Evolutionary conservation across 768 basidiomycete genomes (phyloP).

Genomic region (Lactifluus subvellereus): DNA sequence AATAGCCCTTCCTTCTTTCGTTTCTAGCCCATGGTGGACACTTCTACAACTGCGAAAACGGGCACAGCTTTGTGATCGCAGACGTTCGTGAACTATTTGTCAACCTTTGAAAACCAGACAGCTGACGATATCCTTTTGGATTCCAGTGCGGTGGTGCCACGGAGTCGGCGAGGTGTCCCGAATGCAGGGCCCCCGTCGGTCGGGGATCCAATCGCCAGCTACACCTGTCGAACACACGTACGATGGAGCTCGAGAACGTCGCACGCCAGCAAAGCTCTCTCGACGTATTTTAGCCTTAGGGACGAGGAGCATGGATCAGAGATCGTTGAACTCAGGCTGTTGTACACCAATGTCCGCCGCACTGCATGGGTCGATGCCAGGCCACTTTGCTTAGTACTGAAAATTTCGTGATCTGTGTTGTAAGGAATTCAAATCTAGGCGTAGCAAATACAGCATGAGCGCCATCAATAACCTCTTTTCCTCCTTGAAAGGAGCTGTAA

Average conservation of each 20-base stretch:
- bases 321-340: no score
- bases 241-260: constrained; percentile 42
- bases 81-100: constrained; percentile 36
- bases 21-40: constrained; percentile 27
- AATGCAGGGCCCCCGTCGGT: constrained; percentile 50
- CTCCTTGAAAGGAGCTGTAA: no score
- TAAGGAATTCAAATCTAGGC: no score
- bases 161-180: constrained; percentile 44
- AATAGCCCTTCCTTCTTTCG: neutral
- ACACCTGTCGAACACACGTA: constrained; percentile 38
- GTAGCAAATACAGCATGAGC: no score
- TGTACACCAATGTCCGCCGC: no score
- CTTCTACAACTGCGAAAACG: constrained; percentile 39
- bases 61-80: constrained; percentile 53
- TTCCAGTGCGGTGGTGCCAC: constrained; percentile 55
- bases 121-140: neutral
- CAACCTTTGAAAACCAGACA: neutral
- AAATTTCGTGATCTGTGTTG: no score
- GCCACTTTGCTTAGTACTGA: no score
- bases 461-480: no score
- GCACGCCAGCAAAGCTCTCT: constrained; percentile 29
- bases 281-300: neutral
- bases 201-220: constrained; percentile 38
- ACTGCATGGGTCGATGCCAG: no score
- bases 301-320: neutral